phyloP scores from a whole-genome alignment of 805 yeast genomes.

The Alloascoidea hylecoeti region DNA sequence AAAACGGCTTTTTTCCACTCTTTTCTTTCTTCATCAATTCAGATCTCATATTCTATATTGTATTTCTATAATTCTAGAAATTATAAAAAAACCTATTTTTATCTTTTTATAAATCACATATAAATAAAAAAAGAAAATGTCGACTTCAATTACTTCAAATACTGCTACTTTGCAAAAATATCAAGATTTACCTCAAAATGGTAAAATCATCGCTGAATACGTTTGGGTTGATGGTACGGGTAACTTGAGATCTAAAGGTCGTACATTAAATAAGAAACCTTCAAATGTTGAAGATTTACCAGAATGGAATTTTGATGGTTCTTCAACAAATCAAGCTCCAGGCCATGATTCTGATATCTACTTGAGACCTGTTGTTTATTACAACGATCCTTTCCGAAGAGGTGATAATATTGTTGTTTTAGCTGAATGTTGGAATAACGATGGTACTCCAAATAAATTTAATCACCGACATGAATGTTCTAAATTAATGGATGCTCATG shows the following conservation, averaged over 20 bases:
- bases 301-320: constrained; percentile 99
- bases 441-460: constrained; percentile 96
- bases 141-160: constrained; percentile 23
- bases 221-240: constrained; percentile 95
- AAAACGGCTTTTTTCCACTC: too few relatives aligned
- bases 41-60: too few relatives aligned
- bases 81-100: too few relatives aligned
- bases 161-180: constrained; percentile 77
- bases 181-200: constrained; percentile 70
- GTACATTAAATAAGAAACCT: constrained; percentile 62
- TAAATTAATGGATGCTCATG: constrained; percentile 88
- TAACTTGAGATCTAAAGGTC: constrained; percentile 85
- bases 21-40: too few relatives aligned
- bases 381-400: constrained; percentile 94
- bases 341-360: constrained; percentile 94
- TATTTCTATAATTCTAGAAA: too few relatives aligned
- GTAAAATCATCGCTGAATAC: constrained; percentile 86
- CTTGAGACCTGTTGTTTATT: constrained; percentile 88
- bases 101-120: too few relatives aligned
- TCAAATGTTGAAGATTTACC: constrained; percentile 74
- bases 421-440: constrained; percentile 96
- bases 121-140: too few relatives aligned
- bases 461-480: constrained; percentile 97
- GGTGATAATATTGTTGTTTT: constrained; percentile 93
- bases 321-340: constrained; percentile 97